Base-by-base conservation (phyloP, 2,329 filamentous ascomycete genomes). In the Cytospora schulzeri region DNA sequence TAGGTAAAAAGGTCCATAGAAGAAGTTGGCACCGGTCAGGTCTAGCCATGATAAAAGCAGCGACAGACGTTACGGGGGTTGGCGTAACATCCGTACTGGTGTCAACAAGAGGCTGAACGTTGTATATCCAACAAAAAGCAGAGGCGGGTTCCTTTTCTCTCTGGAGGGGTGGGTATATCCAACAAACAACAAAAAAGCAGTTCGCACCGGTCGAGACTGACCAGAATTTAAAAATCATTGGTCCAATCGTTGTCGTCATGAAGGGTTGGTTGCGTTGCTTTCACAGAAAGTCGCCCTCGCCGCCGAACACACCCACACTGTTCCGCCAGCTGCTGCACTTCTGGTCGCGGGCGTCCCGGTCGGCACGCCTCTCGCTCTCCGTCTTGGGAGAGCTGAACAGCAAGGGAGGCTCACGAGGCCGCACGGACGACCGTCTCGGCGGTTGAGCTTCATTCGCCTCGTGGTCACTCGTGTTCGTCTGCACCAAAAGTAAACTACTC, bases 401-500 rank as follows among this genome's bases (percentile, higher is more conserved):
- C 5, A 74, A 71, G 19, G 72, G 71, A 26, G 71, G 67, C 28
- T 72, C 73, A 55, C 72, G 72, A 52, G 75, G 71, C 62, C 72
- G 74, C 61, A 75, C 67, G 45, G 70, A 71, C 24, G 71, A 72
- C 55, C 72, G 71, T 35, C 70, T 70, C 65, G 76, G 69, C 53
- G 76, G 73, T 65, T 79, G 77, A 66, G 69, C 35, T 57, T 83
- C 80, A 65, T 76, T 69, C 66, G 84, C 82, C 70, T 75, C 78
- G 72, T 81, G 75, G 65, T 75, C 75, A 66, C 79, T 81, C 65
- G 78, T 77, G 71, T 86, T 86, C 66, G 83, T 83, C 76, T 87
- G 84, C 62, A 86, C 79, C 54, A 88, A 77, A 60, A 88, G 77
- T 71, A 87, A 75, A 73, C 82, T 87, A 71, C 83, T 87, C 59